Base-by-base conservation (phyloP, 1,139 yeast genomes). In the Scheffersomyces insectosa region DNA sequence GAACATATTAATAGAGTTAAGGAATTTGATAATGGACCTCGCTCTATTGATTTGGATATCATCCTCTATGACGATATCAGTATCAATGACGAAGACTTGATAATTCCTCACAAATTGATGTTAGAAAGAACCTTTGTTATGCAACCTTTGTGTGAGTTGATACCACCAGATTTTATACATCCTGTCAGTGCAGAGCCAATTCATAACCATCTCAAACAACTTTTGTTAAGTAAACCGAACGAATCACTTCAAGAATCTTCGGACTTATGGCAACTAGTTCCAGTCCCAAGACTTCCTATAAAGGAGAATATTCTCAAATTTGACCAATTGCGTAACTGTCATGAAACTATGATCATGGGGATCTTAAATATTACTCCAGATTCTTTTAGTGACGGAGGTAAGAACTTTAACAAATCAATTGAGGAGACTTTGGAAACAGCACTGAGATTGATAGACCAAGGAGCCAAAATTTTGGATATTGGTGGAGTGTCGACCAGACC, bases 401-500 rank as follows among this genome's bases (percentile, higher is more conserved):
- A 47, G n/a, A 54, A 62, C 38, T 62, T 42, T 36, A 48, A 52
- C 5, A 56, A 57, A 23, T 54, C 71, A 23, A 61, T 66, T 4
- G 59, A 61, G 3, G 54, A 61, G 3, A 53, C 67, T 3, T 51
- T 77, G 3, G 68, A 68, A 0, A 65, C 68, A 25, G 77, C 82
- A 1, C 57, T 65, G 42, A 49, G 61, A 27, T 73, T 83, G 62
- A 79, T 83, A 7, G 53, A 55, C 0, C 71, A 77, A 15, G 95
- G 91, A 0, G 80, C 82, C 9, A 73, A 74, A 27, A 87, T 95
- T 33, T 72, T 93, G 30, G 99, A 91, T 59, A 78, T 93, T 45
- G 99, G 98, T 6, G 98, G 98, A 1, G 89, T 89, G 46, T 88
- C 97, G 0, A 91, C 98, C 0, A 75, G 95, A 42, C 98, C 98